Conservation (phyloP, 2,329 filamentous ascomycete genomes). For the Epichloe baconii region DNA sequence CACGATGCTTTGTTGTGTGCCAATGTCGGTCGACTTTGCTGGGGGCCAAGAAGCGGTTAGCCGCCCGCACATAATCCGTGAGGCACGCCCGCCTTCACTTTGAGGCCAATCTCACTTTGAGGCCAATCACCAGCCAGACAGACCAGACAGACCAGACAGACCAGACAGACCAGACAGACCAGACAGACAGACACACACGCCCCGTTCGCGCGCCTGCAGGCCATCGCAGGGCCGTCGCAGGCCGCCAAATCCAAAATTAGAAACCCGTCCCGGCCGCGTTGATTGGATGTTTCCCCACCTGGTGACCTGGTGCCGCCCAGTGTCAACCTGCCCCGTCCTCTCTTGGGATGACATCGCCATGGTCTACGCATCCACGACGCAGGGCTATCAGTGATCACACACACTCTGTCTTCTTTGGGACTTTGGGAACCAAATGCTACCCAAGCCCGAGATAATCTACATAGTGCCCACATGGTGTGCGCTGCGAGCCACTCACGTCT, state of each 20-base stretch:
- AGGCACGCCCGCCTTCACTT: background rate
- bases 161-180: background rate
- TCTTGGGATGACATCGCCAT: background rate
- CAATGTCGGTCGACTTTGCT: background rate
- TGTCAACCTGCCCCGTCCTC: background rate
- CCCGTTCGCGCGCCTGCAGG: slow-evolving; percentile 26
- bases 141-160: background rate
- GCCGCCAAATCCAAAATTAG: slow-evolving; percentile 23
- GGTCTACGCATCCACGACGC: background rate
- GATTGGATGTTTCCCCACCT: slow-evolving; percentile 19
- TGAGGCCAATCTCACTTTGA: slow-evolving; percentile 11
- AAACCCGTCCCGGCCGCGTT: slow-evolving; percentile 9
- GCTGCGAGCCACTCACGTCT: slow-evolving; percentile 14
- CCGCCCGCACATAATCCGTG: slow-evolving; percentile 7
- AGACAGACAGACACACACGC: slow-evolving; percentile 7
- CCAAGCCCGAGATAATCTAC: slow-evolving; percentile 1
- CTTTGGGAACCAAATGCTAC: slow-evolving; percentile 1
- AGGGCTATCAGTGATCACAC: slow-evolving; percentile 1
- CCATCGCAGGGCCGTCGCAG: slow-evolving; percentile 8
- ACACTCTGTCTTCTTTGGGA: background rate
- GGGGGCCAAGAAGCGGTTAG: slow-evolving; percentile 13
- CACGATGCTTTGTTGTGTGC: background rate
- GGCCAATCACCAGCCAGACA: slow-evolving; percentile 9
- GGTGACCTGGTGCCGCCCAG: too few relatives aligned
- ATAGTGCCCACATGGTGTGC: slow-evolving; percentile 7